Conservation (phyloP, 306 rosid species). For the Sphenostylis stenocarpa region DNA sequence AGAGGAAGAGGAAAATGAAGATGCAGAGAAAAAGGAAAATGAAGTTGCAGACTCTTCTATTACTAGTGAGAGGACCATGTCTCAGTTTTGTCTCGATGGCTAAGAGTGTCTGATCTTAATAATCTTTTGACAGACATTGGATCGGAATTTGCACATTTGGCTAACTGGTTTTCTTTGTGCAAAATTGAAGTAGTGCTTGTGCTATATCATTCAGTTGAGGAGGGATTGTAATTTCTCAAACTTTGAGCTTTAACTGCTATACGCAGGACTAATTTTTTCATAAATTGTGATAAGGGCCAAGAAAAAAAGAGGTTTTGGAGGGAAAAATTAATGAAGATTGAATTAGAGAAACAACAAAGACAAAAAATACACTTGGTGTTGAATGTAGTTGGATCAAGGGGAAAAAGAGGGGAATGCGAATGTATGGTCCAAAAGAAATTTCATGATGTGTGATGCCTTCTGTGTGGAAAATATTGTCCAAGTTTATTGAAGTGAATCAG, state of each 20-base stretch:
- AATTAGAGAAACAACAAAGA: too few relatives aligned
- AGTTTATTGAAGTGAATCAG: background rate
- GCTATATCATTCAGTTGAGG: constrained; percentile 5
- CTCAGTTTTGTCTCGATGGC: constrained; percentile 47
- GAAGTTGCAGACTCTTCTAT: constrained; percentile 34
- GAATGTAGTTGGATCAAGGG: background rate
- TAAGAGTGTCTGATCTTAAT: constrained; percentile 20
- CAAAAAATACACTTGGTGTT: background rate
- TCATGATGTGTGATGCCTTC: background rate
- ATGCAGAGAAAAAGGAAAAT: constrained; percentile 27
- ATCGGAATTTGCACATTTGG: constrained; percentile 2
- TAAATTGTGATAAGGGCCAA: background rate
- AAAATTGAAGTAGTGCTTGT: background rate
- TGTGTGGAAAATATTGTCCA: background rate
- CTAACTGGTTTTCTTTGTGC: background rate
- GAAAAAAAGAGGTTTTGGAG: background rate
- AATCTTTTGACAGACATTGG: constrained; percentile 11
- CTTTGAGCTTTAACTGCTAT: background rate
- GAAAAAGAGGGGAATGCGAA: background rate
- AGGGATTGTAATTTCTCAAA: background rate
- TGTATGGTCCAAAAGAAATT: background rate
- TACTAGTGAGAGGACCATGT: constrained; percentile 36
- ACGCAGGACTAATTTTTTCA: background rate
- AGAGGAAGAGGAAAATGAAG: constrained; percentile 35
- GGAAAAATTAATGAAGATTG: too few relatives aligned